Conservation (phyloP, 2,329 filamentous ascomycete genomes). For the Neurospora crassa region DNA sequence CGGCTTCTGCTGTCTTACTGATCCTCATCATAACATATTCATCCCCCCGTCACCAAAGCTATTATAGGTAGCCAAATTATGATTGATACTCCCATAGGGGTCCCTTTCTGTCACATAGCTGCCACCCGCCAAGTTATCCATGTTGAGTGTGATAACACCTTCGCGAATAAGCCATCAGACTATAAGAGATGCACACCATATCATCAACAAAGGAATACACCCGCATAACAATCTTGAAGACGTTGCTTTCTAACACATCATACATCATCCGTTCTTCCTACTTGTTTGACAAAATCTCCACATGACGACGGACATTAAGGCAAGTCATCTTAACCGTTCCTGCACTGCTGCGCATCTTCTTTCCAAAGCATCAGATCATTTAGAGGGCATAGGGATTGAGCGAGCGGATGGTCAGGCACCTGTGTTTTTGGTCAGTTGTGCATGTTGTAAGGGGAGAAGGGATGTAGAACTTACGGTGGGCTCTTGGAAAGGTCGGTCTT, state of each 20-base stretch:
- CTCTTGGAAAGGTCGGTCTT: slow-evolving; percentile 99
- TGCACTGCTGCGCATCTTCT: not conserved
- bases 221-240: not conserved
- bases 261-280: not conserved
- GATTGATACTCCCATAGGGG: not conserved
- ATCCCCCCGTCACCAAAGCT: not conserved
- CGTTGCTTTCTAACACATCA: not conserved
- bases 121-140: not conserved
- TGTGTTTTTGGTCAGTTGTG: slow-evolving; percentile 33
- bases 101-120: not conserved
- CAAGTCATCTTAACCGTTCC: not conserved
- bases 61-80: not conserved
- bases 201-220: not conserved
- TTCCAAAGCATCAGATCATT: not conserved
- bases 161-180: not conserved
- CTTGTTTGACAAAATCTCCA: not conserved
- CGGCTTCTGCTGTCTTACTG: not conserved
- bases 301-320: not conserved
- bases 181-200: not conserved
- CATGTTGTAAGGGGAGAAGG: not conserved
- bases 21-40: not conserved
- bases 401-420: slow-evolving; percentile 75
- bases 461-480: slow-evolving; percentile 72
- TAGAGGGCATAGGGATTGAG: slow-evolving; percentile 67
- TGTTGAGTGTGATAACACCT: not conserved